These are phyloP conservation scores for Termitomyces sp. DNA, from an alignment of 768 basidiomycete genomes.

Conservation along the genomic window DNA sequence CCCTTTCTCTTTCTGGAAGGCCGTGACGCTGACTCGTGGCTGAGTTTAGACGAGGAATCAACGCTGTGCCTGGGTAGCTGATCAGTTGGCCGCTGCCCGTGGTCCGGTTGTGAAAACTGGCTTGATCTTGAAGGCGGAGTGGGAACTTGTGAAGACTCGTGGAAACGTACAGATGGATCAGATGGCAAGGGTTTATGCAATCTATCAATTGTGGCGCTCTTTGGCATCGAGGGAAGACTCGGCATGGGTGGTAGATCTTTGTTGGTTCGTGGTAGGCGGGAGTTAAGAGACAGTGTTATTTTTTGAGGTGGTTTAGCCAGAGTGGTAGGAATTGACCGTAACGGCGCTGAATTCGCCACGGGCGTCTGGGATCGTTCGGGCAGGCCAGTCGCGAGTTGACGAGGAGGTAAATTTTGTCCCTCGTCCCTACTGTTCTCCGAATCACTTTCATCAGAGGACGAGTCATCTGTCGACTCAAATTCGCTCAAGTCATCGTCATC, in stretches of 20 bases:
- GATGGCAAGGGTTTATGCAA: constrained; percentile 36
- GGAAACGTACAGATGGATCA: constrained; percentile 20
- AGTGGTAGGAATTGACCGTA: background rate
- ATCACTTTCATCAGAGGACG: constrained; percentile 14
- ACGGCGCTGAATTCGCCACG: background rate
- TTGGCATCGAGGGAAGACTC: constrained; percentile 33
- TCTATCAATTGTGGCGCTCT: constrained; percentile 17
- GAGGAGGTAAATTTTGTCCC: constrained; percentile 14
- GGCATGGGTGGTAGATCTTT: constrained; percentile 34
- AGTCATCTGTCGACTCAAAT: constrained; percentile 21
- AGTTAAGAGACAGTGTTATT: constrained; percentile 41
- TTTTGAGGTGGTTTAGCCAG: constrained; percentile 18
- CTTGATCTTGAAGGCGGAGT: constrained; percentile 13
- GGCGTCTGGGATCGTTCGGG: constrained; percentile 11
- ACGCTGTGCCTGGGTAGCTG: background rate
- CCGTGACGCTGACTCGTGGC: constrained; percentile 1
- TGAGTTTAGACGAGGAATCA: background rate
- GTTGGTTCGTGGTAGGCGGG: constrained; percentile 25
- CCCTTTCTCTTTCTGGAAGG: constrained; percentile 32
- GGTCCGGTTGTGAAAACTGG: background rate
- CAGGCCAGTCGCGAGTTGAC: constrained; percentile 3
- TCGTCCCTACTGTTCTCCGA: constrained; percentile 22
- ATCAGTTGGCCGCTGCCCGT: background rate
- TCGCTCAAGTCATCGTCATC: constrained; percentile 19
- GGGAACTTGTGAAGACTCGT: constrained; percentile 14